Evolutionary conservation across 495 filamentous ascomycete species (phyloP).

Genomic region (Penicillium alfredii): DNA sequence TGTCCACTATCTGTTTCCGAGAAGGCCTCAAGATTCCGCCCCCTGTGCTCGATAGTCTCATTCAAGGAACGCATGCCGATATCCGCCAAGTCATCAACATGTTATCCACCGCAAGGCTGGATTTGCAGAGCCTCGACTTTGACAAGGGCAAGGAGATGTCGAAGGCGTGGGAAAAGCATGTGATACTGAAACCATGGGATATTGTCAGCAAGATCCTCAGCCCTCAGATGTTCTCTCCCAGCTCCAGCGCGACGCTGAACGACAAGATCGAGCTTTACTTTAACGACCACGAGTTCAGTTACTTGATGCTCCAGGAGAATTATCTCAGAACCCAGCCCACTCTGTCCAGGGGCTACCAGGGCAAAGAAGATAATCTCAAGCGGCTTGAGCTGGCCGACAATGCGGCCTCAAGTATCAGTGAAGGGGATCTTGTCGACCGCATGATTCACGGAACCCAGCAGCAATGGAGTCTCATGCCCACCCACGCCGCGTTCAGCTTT

Average conservation of each 20-base stretch:
- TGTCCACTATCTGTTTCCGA: conserved; percentile 90
- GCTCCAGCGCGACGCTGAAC: conserved; percentile 78
- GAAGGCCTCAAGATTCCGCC: conserved; percentile 82
- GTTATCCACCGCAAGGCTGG: conserved; percentile 87
- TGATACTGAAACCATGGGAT: conserved; percentile 96
- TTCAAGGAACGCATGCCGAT: conserved; percentile 90
- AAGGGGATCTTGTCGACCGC: conserved; percentile 91
- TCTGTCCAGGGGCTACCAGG: conserved; percentile 49
- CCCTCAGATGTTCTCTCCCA: conserved; percentile 74
- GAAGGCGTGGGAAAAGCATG: conserved; percentile 96
- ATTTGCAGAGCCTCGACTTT: conserved; percentile 70
- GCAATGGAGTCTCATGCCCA: conserved; percentile 97
- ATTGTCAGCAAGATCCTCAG: conserved; percentile 89
- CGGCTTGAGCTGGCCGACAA: conserved; percentile 74
- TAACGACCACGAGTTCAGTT: conserved; percentile 96
- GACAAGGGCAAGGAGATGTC: conserved; percentile 86
- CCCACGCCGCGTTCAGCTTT: conserved; percentile 94
- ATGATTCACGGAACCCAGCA: conserved; percentile 99
- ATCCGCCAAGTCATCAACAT: conserved; percentile 99
- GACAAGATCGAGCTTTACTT: conserved; percentile 99
- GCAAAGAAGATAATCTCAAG: conserved; percentile 68
- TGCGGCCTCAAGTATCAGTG: conserved; percentile 91
- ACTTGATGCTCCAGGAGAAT: conserved; percentile 97
- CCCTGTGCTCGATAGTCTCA: conserved; percentile 86
- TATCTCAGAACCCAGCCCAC: conserved; percentile 79